These are phyloP conservation scores for Fusarium liriodendri DNA, from an alignment of 2,329 filamentous ascomycete species.

Conservation along the genomic window DNA sequence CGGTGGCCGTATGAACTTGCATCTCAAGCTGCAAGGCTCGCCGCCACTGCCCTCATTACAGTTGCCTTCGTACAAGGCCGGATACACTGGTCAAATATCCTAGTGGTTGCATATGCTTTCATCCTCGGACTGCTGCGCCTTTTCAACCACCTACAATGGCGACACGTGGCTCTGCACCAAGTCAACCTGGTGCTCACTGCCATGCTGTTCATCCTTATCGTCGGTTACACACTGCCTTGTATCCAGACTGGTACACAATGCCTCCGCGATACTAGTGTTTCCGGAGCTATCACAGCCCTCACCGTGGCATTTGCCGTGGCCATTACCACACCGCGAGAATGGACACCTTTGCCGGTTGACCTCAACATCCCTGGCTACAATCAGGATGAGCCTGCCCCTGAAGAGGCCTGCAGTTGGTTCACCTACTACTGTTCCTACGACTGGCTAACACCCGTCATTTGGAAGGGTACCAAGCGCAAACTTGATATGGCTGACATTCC, in stretches of 20 bases:
- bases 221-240: constrained; percentile 57
- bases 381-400: constrained; percentile 57
- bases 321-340: constrained; percentile 60
- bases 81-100: constrained; percentile 52
- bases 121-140: constrained; percentile 58
- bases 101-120: constrained; percentile 55
- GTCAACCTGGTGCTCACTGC: constrained; percentile 58
- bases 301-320: constrained; percentile 54
- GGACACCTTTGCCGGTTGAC: constrained; percentile 57
- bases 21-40: constrained; percentile 54
- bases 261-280: constrained; percentile 44
- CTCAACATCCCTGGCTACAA: constrained; percentile 53
- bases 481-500: constrained; percentile 62
- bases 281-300: constrained; percentile 52
- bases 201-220: constrained; percentile 50
- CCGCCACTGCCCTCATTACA: constrained; percentile 54
- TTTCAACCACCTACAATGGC: constrained; percentile 55
- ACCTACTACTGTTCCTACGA: constrained; percentile 63
- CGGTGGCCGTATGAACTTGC: constrained; percentile 56
- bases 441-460: constrained; percentile 62
- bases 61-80: constrained; percentile 49
- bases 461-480: constrained; percentile 57
- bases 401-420: constrained; percentile 66
- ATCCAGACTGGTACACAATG: constrained; percentile 51
- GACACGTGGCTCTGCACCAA: constrained; percentile 60